Evolutionary conservation across 2,329 filamentous ascomycete genomes (phyloP).

Genomic region (Cladorrhinum sp.): DNA sequence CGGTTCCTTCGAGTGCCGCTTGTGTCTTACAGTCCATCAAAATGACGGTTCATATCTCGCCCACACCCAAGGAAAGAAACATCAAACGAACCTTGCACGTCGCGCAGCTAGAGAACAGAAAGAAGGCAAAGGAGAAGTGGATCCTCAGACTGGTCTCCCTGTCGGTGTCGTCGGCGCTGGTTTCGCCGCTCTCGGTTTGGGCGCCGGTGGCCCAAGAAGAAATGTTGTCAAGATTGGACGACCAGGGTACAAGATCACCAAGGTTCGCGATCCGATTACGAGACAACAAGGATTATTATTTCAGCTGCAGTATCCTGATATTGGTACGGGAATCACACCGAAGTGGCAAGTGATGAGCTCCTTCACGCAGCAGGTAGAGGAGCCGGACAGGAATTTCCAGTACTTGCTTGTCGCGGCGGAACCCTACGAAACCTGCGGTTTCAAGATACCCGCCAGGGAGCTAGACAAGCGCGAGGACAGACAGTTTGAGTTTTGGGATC

Average conservation of each 20-base stretch:
- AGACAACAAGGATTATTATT: conserved; percentile 90
- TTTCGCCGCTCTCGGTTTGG: conserved; percentile 51
- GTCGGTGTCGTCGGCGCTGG: conserved; percentile 72
- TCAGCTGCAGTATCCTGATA: conserved; percentile 93
- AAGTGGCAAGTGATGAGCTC: conserved; percentile 97
- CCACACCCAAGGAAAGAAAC: conserved; percentile 97
- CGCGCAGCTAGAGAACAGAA: conserved; percentile 94
- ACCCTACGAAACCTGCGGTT: conserved; percentile 95
- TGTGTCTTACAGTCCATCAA: conserved; percentile 96
- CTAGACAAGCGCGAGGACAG: conserved; percentile 84
- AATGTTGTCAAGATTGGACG: conserved; percentile 93
- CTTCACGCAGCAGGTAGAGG: conserved; percentile 92
- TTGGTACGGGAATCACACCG: conserved; percentile 69
- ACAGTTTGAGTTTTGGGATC: conserved; percentile 94
- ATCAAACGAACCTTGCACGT: conserved; percentile 95
- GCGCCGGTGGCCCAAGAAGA: conserved; percentile 60
- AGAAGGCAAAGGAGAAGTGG: conserved; percentile 71
- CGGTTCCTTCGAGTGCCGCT: conserved; percentile 93
- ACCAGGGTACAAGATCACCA: conserved; percentile 97
- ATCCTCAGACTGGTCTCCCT: conserved; percentile 67
- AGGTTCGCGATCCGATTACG: conserved; percentile 84
- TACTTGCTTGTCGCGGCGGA: conserved; percentile 94
- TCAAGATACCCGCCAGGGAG: conserved; percentile 92
- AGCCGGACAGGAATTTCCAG: conserved; percentile 90
- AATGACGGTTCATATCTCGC: conserved; percentile 99